Conservation (phyloP, 208 protist species). For the Crithidia sp. region DNA sequence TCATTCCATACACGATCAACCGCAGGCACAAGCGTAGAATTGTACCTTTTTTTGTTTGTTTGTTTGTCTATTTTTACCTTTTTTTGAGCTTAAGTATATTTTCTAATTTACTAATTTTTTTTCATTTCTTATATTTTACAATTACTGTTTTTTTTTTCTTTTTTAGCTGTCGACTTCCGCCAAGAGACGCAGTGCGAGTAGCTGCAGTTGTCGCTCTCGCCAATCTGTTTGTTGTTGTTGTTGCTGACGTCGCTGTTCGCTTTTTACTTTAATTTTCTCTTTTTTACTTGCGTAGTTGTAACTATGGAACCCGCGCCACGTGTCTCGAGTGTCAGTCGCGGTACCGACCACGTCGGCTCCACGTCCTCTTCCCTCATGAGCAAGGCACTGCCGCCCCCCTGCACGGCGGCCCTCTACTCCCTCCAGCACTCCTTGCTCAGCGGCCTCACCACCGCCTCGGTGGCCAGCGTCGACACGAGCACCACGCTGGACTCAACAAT, state of each 20-base stretch:
- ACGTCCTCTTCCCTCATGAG: background rate
- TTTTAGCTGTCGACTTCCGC: background rate
- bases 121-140: background rate
- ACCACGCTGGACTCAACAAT: conserved; percentile 2
- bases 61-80: conserved; percentile 15
- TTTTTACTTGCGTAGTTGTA: too few relatives aligned
- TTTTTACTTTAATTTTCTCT: too few relatives aligned
- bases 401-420: conserved; percentile 2
- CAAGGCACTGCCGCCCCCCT: background rate
- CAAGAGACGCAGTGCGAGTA: background rate
- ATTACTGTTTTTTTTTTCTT: background rate
- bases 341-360: background rate
- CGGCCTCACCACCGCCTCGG: conserved; percentile 12
- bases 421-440: background rate
- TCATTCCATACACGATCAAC: too few relatives aligned
- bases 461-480: conserved; percentile 9
- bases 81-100: background rate
- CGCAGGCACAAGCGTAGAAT: background rate
- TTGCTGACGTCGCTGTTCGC: too few relatives aligned
- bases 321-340: background rate
- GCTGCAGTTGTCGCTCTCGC: background rate
- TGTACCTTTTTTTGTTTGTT: conserved; percentile 11
- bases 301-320: background rate
- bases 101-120: background rate
- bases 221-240: too few relatives aligned